Evolutionary conservation across 2,329 filamentous ascomycete genomes (phyloP), one percentile per base, ranked within the genome.

Genomic region (Microascus cirrosus): DNA sequence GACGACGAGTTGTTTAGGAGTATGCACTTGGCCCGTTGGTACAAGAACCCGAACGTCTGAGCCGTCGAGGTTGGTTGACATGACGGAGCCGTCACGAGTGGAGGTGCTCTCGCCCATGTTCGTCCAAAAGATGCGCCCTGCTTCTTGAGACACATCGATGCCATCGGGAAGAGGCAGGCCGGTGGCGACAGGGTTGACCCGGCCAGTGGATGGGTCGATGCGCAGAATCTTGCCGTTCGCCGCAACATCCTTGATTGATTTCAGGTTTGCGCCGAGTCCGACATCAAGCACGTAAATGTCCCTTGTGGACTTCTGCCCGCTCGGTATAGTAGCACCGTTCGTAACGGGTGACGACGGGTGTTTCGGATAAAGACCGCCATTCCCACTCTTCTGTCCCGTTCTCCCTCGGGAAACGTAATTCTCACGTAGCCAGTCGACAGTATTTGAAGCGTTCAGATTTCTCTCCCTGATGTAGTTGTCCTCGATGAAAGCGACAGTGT

Each of bases 401-500:
- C 70, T 77, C 6, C 77, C 77, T 6, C 75, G 60, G 15, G 71
- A 65, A 50, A 82, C 65, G 62, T 75, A 82, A 6, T 68, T 65
- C 20, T 71, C 66, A 5, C 54, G 36, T 2, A 82, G 66, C 60
- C 69, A 81, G 58, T 77, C 68, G 13, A 79, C 69, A 0, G 76
- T 56, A n/a, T 48, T 74, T 15, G 71, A 68, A 2, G 65, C 65
- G 1, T 69, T 63, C 0, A 81, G 67, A 1, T 71, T 69, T 3
- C 78, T 73, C 63, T 81, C 78, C 2, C 71, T 61, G 58, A 81
- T 69, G 62, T 82, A 81, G 60, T 81, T 74, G 32, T 74, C 62
- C 60, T 82, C 79, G 56, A 82, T 81, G 55, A 78, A 73, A 0
- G 73, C 70, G 2, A 81, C 77, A 0, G 77, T 81, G 57, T 82